A percentile compares a stretch with the other conserved stretches of the same genome.
phyloP scores from a whole-genome alignment of 176 grass and related monocot genomes.

The Bolboschoenus planiculmis region DNA sequence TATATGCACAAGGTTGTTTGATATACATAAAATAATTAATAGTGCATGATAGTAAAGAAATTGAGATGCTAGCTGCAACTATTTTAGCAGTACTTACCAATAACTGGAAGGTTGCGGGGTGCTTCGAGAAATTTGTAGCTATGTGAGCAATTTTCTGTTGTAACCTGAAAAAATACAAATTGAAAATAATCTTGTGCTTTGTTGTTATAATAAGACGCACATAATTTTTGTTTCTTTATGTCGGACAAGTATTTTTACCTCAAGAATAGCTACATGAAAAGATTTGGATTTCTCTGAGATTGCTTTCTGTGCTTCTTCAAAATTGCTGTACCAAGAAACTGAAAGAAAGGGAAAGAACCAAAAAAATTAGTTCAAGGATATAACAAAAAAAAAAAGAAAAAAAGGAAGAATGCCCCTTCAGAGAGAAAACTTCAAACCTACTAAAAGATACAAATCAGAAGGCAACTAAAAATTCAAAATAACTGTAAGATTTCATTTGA shows the following conservation, averaged over 20 bases:
- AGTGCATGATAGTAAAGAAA: neutral
- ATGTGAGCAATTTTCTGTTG: conserved; percentile 8
- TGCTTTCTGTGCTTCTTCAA: conserved; percentile 26
- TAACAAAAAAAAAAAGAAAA: conserved; percentile 9
- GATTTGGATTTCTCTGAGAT: conserved; percentile 22
- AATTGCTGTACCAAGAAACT: conserved; percentile 29
- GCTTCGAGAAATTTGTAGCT: conserved; percentile 35
- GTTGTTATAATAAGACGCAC: neutral
- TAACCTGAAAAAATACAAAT: conserved; percentile 21
- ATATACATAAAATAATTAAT: neutral
- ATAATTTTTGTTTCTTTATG: neutral
- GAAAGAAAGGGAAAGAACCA: neutral
- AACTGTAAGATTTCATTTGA: neutral
- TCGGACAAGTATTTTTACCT: conserved; percentile 22
- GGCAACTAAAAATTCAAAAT: neutral
- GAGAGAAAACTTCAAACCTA: neutral
- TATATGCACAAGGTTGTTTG: neutral
- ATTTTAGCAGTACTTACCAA: conserved; percentile 2
- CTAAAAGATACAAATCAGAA: neutral
- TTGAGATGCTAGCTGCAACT: neutral
- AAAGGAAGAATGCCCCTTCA: neutral
- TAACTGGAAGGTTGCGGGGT: conserved; percentile 13
- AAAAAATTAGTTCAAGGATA: neutral
- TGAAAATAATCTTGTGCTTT: neutral
- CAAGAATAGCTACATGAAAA: conserved; percentile 41